These are phyloP conservation scores for Trichoderma koningiopsis DNA, from an alignment of 2,329 filamentous ascomycete genomes.

Conservation along the genomic window DNA sequence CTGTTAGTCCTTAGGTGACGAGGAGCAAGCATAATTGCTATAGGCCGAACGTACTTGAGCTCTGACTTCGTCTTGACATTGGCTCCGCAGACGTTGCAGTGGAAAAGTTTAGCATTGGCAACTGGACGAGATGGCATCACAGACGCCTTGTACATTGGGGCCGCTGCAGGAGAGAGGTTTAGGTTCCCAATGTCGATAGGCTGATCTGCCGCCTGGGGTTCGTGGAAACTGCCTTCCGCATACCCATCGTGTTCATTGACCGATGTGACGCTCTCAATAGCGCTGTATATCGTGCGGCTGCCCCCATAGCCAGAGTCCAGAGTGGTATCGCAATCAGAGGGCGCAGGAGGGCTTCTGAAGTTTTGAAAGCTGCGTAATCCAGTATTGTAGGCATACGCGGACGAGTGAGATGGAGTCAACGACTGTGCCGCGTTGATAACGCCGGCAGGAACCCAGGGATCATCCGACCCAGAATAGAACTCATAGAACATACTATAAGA, in stretches of 20 bases:
- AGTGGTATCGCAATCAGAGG: conserved; percentile 46
- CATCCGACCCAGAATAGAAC: conserved; percentile 42
- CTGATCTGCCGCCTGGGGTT: conserved; percentile 38
- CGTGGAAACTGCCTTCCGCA: conserved; percentile 38
- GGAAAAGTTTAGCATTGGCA: conserved; percentile 25
- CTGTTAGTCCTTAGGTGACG: conserved; percentile 29
- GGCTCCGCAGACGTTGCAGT: conserved; percentile 46
- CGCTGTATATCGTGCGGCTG: conserved; percentile 44
- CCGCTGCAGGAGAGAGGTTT: conserved; percentile 25
- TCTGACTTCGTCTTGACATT: conserved; percentile 56
- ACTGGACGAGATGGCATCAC: background rate
- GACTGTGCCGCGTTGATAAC: conserved; percentile 30
- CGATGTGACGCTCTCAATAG: conserved; percentile 45
- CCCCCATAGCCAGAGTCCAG: conserved; percentile 52
- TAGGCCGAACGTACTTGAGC: conserved; percentile 49
- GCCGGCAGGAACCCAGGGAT: conserved; percentile 46
- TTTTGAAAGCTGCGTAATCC: conserved; percentile 27
- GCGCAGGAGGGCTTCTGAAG: conserved; percentile 34
- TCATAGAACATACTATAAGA: conserved; percentile 37
- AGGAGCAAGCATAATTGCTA: background rate
- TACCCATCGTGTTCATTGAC: conserved; percentile 48
- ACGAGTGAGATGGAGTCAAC: background rate
- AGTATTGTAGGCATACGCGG: conserved; percentile 26
- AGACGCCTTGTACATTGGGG: background rate
- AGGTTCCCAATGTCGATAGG: conserved; percentile 37